Evolutionary conservation across 345 rosid species (phyloP).

Genomic region (Eucalyptus coolabah): DNA sequence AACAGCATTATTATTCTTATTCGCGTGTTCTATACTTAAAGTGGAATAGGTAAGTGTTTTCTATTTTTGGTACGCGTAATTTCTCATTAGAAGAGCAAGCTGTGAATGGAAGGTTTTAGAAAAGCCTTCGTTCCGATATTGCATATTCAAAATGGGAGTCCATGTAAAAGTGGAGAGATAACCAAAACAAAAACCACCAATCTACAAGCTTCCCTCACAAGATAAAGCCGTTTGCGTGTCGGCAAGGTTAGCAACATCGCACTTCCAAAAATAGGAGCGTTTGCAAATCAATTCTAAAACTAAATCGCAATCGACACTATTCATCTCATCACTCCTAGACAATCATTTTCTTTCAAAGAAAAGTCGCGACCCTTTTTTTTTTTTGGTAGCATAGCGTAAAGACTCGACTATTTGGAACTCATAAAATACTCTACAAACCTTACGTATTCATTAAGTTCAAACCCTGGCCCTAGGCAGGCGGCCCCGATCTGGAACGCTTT

Average conservation of each 20-base stretch:
- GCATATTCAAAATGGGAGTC: neutral
- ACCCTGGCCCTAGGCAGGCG: neutral
- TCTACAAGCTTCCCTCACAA: neutral
- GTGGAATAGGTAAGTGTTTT: neutral
- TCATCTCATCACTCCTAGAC: neutral
- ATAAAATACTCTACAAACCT: neutral
- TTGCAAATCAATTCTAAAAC: neutral
- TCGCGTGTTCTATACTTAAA: neutral
- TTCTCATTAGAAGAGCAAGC: neutral
- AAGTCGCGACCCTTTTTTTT: neutral
- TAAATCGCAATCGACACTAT: neutral
- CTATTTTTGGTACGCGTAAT: neutral
- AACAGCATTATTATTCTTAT: neutral
- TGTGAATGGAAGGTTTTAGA: neutral
- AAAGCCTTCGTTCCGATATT: neutral
- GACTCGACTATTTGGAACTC: neutral
- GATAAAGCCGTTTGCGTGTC: neutral
- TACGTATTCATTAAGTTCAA: neutral
- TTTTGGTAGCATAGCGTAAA: too few relatives aligned
- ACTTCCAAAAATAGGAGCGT: neutral
- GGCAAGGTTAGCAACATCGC: neutral
- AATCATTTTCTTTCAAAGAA: neutral
- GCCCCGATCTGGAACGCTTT: neutral
- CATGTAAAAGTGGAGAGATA: neutral
- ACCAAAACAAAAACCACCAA: neutral